A percentile compares a stretch with the other conserved stretches of the same genome.
Evolutionary conservation across 768 basidiomycete species (phyloP).

Genomic region (Suillus placidus): DNA sequence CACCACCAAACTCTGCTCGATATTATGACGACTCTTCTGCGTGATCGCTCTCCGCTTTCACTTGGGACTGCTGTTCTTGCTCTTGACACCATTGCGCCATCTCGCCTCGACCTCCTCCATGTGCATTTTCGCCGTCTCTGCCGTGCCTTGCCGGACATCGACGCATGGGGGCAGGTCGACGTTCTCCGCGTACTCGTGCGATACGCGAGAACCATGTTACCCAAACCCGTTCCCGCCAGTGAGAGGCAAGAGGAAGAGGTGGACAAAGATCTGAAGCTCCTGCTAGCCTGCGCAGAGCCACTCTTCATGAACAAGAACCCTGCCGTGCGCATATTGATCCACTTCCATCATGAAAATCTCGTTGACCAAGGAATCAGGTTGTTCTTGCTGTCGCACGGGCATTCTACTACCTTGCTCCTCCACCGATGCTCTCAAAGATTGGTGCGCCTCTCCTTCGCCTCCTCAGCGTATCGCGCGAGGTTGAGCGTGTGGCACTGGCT

Average conservation of each 20-base stretch:
- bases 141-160: slow-evolving; percentile 81
- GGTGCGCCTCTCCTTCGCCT: slow-evolving; percentile 77
- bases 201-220: slow-evolving; percentile 85
- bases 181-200: slow-evolving; percentile 75
- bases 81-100: slow-evolving; percentile 86
- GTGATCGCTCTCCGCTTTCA: slow-evolving; percentile 82
- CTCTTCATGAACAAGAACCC: slow-evolving; percentile 87
- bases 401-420: slow-evolving; percentile 73
- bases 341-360: background rate
- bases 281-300: slow-evolving; percentile 72
- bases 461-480: slow-evolving; percentile 66
- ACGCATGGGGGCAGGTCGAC: slow-evolving; percentile 95
- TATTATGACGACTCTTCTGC: slow-evolving; percentile 64
- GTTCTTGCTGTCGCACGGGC: slow-evolving; percentile 74
- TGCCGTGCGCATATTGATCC: slow-evolving; percentile 56
- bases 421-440: slow-evolving; percentile 55
- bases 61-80: slow-evolving; percentile 86
- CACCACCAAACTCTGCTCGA: slow-evolving; percentile 74
- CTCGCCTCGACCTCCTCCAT: slow-evolving; percentile 85
- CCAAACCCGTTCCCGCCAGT: slow-evolving; percentile 49
- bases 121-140: slow-evolving; percentile 86
- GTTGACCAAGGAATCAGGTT: slow-evolving; percentile 51
- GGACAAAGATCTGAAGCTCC: slow-evolving; percentile 77
- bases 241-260: slow-evolving; percentile 55
- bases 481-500: slow-evolving; percentile 73